Evolutionary conservation across 257 asterid genomes (phyloP), one percentile per base, ranked within the genome.

Genomic region (Gentiana straminea): DNA sequence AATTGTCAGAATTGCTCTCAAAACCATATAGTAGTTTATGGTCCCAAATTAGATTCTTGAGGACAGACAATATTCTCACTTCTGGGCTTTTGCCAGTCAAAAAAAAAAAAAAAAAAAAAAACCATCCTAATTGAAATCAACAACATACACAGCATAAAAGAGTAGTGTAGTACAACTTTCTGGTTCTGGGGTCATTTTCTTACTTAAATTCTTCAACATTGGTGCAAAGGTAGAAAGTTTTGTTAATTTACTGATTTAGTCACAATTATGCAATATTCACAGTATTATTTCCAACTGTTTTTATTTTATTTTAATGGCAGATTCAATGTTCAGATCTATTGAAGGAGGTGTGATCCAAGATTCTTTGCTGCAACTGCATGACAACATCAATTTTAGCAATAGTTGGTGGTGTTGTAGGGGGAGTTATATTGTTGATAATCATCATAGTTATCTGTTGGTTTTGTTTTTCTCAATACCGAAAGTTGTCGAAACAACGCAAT

Each of bases 341-440:
- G 51, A 58, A 49, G 33, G 47, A 64, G 12, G 45, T 32, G 34
- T 37, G 52, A 44, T 24, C 1, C 24, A 66, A 52, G 55, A 54
- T 62, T 46, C 64, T 60, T 41, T 24, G 24, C 24, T 24, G 24
- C 24, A 24, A 0, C 51, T 51, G 68, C 46, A 84, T 84, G 94
- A 69, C 65, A 57, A 68, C 63, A 65, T 70, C 83, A 56, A 41
- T 69, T 58, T 78, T 81, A 68, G 85, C 74, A 51, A 64, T 79
- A 58, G 69, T 63, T 52, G 94, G 86, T 61, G 84, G 75, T 56
- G 63, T 72, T 55, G 80, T 70, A 61, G 89, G 79, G 60, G 74
- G 68, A 13, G 3, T 86, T 35, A 62, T 67, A 36, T 62, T 77
- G 45, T 54, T 76, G 67, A 69, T 61, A 67, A 53, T 70, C 44